Evolutionary conservation across 2,329 filamentous ascomycete genomes (phyloP).

Genomic region (Arthrobotrys iridis): DNA sequence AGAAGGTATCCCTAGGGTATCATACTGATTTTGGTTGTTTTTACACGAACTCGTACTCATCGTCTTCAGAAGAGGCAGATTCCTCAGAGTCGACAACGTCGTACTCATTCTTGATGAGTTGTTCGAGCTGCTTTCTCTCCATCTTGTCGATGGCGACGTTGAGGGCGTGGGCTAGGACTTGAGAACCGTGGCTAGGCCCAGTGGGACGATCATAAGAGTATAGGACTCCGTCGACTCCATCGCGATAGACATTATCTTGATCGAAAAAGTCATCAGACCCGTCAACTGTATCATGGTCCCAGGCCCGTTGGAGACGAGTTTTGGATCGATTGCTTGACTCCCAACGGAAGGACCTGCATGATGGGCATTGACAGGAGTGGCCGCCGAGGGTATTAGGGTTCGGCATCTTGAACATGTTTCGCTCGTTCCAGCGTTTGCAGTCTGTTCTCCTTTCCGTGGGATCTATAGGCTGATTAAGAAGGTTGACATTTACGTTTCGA

Average conservation of each 20-base stretch:
- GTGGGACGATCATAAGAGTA: conserved; percentile 57
- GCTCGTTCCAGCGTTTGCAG: conserved; percentile 56
- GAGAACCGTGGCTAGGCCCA: conserved; percentile 55
- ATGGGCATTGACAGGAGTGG: conserved; percentile 53
- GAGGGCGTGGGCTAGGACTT: conserved; percentile 56
- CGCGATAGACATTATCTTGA: conserved; percentile 54
- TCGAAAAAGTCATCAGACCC: conserved; percentile 53
- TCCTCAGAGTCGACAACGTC: conserved; percentile 56
- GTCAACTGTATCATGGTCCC: conserved; percentile 42
- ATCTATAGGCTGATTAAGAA: conserved; percentile 55
- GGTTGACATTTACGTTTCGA: conserved; percentile 56
- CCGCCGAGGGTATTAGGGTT: conserved; percentile 39
- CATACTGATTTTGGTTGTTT: conserved; percentile 12
- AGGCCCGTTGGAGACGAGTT: conserved; percentile 31
- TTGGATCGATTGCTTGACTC: conserved; percentile 47
- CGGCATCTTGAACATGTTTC: conserved; percentile 57
- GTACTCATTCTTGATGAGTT: conserved; percentile 58
- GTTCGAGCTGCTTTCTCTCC: conserved; percentile 58
- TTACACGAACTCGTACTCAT: conserved; percentile 53
- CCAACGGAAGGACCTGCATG: conserved; percentile 45
- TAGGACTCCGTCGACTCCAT: conserved; percentile 55
- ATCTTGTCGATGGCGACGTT: conserved; percentile 57
- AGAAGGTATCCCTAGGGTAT: not conserved
- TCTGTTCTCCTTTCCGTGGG: not conserved
- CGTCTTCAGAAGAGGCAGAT: conserved; percentile 52